Evolutionary conservation across 2,329 filamentous ascomycete genomes (phyloP), one percentile per base, ranked within the genome.

Genomic region (Cladophialophora yegresii): DNA sequence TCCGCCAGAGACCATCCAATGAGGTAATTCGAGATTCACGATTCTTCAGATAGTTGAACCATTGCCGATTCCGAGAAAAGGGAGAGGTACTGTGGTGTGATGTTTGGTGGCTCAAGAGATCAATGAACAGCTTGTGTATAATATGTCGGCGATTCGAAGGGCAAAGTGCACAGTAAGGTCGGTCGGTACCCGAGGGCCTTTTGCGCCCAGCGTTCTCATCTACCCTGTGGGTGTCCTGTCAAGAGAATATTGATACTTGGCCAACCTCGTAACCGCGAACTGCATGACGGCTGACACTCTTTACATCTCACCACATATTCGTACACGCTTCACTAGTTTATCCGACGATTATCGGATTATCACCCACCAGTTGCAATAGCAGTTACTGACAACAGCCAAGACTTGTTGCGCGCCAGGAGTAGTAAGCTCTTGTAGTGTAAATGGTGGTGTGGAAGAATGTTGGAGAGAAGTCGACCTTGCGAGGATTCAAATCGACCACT

Each of bases 381-480:
- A 13, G 26, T 13, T n/a, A 33, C 8, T 20, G 7, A 20, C 40
- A 23, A 40, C 22, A 51, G 57, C 57, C 57, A 59, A 59, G 57
- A 33, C 23, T 53, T 20, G 30, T 59, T 47, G 16, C 50, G 32
- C 43, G 22, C 30, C 36, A 54, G 33, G 54, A 54, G 61, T 63
- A 54, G 61, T 63, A 63, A 63, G 61, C 61, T 47, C 61, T 58
- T 63, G 61, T 33, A 20, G 32, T 28, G 23, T 45, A 30, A 22
- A 28, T 63, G 47, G 61, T 59, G 61, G 54, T 54, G 61, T 49
- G 55, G 55, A 33, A 50, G 32, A 59, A 36, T 2, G 56, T 58
- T 50, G 28, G 16, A 51, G 26, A 40, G 55, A 28, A 50, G 36
- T 7, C 22, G 12, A 12, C 23, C 47, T 50, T 50, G 47, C 9